Base-by-base conservation (phyloP, 2,329 filamentous ascomycete species). In the Hypoxylon sp. region DNA sequence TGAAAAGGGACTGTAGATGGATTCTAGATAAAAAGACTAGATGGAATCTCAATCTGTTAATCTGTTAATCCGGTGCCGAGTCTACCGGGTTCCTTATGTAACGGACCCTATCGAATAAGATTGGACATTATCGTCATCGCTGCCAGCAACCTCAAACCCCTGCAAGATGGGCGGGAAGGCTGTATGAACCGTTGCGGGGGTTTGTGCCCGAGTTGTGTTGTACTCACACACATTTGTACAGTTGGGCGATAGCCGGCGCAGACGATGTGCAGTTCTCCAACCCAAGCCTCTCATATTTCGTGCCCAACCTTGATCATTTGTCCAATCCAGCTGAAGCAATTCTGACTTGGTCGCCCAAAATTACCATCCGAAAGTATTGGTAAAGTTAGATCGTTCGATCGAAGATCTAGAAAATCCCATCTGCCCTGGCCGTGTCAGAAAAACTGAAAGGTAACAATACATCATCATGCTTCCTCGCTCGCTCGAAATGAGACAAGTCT, bases 401-500 rank as follows among this genome's bases (percentile, higher is more conserved):
- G 56, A 67, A 63, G 51, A 35, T 55, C 59, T 46, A 58, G 31
- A 67, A 66, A 67, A 44, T 44, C 48, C 57, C 65, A 65, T 65
- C 54, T 62, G 42, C 33, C 65, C 52, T 61, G 42, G 51, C 46
- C 22, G 48, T 37, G 42, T 63, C 62, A 64, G 56, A 44, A 66
- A 31, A 42, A 55, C 39, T 31, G 50, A 37, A 54, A 61, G 14
- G 44, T 68, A 67, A 54, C 64, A 68, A 67, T 70, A 70, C 65
- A 70, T 65, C 64, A 70, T 29, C 47, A 63, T 53, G 55, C 55
- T 56, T 63, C 52, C 55, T 61, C 47, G 62, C 57, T 63, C 46
- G 48, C 53, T 62, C 46, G 57, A 68, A 68, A 70, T 66, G 68
- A 65, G 62, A 66, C 62, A 62, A 59, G 39, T 68, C 68, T 70